A percentile compares a stretch with the other conserved stretches of the same genome.
Evolutionary conservation across 257 asterid species (phyloP).

Genomic region (Ophiorrhiza pumila): DNA sequence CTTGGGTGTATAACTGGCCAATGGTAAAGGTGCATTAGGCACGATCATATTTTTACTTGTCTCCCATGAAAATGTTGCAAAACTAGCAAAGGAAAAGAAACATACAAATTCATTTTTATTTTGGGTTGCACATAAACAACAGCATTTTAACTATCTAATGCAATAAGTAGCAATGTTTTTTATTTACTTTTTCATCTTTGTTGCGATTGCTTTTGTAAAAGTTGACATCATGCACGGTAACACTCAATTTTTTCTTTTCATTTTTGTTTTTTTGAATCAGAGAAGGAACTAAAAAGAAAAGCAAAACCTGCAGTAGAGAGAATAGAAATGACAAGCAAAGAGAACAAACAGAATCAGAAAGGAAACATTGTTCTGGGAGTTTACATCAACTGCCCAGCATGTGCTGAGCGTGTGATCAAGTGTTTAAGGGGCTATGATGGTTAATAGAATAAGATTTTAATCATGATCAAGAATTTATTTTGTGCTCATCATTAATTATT

Average conservation of each 20-base stretch:
- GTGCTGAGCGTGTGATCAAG: slow-evolving; percentile 6
- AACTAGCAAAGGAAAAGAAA: too few relatives aligned
- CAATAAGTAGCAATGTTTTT: too few relatives aligned
- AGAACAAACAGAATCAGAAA: neutral
- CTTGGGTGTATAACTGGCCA: too few relatives aligned
- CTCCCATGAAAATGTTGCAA: neutral
- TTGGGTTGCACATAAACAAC: too few relatives aligned
- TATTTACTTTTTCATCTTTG: too few relatives aligned
- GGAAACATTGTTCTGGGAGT: slow-evolving; percentile 11
- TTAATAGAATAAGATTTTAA: neutral
- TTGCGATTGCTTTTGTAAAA: neutral
- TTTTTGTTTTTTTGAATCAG: neutral
- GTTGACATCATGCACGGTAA: too few relatives aligned
- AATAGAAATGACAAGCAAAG: neutral
- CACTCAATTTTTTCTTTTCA: neutral
- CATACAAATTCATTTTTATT: too few relatives aligned
- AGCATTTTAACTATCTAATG: too few relatives aligned
- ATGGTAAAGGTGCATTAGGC: too few relatives aligned
- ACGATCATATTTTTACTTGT: neutral
- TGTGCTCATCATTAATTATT: too few relatives aligned
- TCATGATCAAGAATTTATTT: too few relatives aligned
- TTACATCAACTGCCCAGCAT: slow-evolving; percentile 10
- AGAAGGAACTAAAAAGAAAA: neutral
- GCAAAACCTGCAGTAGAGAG: neutral
- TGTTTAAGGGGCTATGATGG: slow-evolving; percentile 13